Evolutionary conservation across 1,139 yeast genomes (phyloP).

Genomic region (Debaryomyces sp.): DNA sequence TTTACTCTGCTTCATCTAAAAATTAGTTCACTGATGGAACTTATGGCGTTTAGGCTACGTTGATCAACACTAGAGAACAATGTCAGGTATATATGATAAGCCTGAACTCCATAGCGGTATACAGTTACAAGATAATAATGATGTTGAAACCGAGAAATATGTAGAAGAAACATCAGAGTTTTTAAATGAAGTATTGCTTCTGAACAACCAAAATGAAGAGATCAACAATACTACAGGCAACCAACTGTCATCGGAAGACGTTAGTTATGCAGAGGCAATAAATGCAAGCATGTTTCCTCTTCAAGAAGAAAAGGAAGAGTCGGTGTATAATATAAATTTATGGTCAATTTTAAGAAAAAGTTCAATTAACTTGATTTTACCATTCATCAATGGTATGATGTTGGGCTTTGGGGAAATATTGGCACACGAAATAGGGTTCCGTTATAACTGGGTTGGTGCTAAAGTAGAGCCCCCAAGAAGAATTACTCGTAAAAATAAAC

Average conservation of each 20-base stretch:
- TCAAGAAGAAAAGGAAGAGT: constrained; percentile 17
- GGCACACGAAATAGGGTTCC: constrained; percentile 91
- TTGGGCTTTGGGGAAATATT: constrained; percentile 94
- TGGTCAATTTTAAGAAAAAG: constrained; percentile 49
- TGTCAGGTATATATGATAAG: not conserved
- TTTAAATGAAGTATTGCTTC: not conserved
- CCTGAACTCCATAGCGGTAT: not conserved
- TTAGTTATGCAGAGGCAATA: constrained; percentile 20
- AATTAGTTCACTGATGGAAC: not conserved
- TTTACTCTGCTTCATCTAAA: not conserved
- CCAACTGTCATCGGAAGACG: constrained; percentile 14
- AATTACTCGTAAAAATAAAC: constrained; percentile 22
- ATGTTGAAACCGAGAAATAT: not conserved
- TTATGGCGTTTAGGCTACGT: not conserved
- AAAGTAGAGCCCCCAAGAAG: constrained; percentile 52
- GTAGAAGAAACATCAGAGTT: constrained; percentile 4
- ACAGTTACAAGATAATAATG: not conserved
- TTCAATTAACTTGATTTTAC: constrained; percentile 77
- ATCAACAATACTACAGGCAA: constrained; percentile 9
- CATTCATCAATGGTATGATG: constrained; percentile 94
- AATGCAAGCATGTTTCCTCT: constrained; percentile 26
- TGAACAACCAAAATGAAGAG: not conserved
- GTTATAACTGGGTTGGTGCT: constrained; percentile 79
- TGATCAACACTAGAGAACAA: not conserved
- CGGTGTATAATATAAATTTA: constrained; percentile 17